Base-by-base conservation (phyloP, 257 asterid genomes). In the Gentiana dahurica region DNA sequence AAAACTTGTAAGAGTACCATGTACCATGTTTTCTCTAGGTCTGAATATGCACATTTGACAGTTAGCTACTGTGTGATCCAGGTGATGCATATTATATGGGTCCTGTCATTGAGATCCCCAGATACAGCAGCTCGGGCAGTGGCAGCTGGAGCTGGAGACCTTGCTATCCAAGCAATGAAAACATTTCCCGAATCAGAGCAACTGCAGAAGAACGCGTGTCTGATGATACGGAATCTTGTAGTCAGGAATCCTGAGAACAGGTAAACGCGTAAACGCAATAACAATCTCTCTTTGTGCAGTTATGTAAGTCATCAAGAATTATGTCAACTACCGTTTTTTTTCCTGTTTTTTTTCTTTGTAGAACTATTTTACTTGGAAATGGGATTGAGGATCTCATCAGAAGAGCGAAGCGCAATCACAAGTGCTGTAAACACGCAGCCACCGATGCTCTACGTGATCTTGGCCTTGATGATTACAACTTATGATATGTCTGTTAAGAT, bases 91-190 rank as follows among this genome's bases (percentile, higher is more conserved):
- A 67, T 77, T 51, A 79, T 92, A 61, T 76, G 81, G 52, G 75
- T 75, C 63, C 86, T 92, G 34, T 83, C 85, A 62, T 77, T 92
- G 73, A 83, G 98, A 67, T 77, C 97, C 67, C 89, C 97, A 0
- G 90, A 79, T 51, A 81, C 83, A 57, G 94, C 97, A 58, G 80
- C 89, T 33, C 74, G 66, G 58, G 98, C 97, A 7, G 72, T 88
- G 45, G 94, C 88, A 81, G 76, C 93, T 38, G 97, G 98, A 73
- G 98, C 91, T 2, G 95, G 97, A 62, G 95, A 92, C 75, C 74
- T 85, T 34, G 98, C 92, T 34, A 69, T 83, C 55, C 92, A 79
- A 72, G 73, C 86, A 50, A 87, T 91, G 96, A 74, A 71, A 61
- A 82, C 65, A 65, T 90, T 77, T 68, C 91, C 95, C 4, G 75